Percentiles rank a stretch among this genome's conserved stretches.
phyloP scores from a whole-genome alignment of 2,329 filamentous ascomycete genomes.

The Xylariaceae sp. region DNA sequence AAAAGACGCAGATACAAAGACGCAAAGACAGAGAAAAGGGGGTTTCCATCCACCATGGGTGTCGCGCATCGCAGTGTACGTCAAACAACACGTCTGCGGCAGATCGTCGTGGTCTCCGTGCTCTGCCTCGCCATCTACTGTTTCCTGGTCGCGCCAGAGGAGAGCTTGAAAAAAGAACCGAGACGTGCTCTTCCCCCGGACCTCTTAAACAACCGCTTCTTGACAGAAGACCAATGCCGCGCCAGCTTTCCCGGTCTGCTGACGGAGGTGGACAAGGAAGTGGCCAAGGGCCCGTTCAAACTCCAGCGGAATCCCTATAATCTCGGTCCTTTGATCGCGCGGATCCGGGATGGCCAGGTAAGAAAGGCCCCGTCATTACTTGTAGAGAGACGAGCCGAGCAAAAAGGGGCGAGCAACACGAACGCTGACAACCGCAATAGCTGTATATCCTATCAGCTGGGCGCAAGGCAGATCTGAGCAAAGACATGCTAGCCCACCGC shows the following conservation, averaged over 20 bases:
- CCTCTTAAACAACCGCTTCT: constrained; percentile 35
- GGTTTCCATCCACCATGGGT: constrained; percentile 8
- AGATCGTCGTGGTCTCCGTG: constrained; percentile 28
- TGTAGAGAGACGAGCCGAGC: not conserved
- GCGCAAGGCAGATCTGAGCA: constrained; percentile 38
- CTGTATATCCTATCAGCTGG: constrained; percentile 45
- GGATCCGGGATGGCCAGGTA: constrained; percentile 42
- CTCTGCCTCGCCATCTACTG: constrained; percentile 31
- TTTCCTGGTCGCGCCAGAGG: constrained; percentile 26
- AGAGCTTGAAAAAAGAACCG: constrained; percentile 7
- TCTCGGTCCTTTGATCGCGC: constrained; percentile 41
- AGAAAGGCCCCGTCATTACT: not conserved
- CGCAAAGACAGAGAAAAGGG: not conserved
- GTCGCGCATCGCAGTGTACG: constrained; percentile 12
- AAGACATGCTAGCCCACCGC: constrained; percentile 46
- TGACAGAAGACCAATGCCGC: constrained; percentile 43
- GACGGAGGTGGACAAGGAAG: constrained; percentile 43
- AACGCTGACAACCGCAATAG: constrained; percentile 22
- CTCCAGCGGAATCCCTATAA: constrained; percentile 35
- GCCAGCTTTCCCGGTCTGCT: constrained; percentile 45
- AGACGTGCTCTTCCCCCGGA: constrained; percentile 11
- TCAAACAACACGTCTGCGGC: constrained; percentile 27
- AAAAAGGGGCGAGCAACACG: not conserved
- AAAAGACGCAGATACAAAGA: not conserved
- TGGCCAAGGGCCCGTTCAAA: constrained; percentile 42